These are phyloP conservation scores for Mycena alexandri DNA, from an alignment of 768 basidiomycete species.

Conservation along the genomic window DNA sequence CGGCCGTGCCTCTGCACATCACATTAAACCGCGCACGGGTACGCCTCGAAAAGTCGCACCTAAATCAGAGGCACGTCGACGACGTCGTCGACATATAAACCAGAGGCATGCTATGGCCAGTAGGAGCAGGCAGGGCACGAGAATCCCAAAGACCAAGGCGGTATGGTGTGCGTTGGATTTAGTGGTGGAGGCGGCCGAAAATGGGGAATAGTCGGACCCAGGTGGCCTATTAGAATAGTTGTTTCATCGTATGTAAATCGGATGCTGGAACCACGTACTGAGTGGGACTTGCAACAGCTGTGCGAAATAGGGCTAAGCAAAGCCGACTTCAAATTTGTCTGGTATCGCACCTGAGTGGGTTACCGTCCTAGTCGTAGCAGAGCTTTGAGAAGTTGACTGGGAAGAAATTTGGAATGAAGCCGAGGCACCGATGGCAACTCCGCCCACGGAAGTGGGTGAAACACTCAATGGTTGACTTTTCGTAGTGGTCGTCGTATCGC, in stretches of 20 bases:
- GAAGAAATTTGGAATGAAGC: not conserved
- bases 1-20: conserved; percentile 10
- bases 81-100: not conserved
- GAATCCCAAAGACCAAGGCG: conserved; percentile 1
- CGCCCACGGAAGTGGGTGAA: not conserved
- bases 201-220: not conserved
- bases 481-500: no score
- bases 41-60: not conserved
- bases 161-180: not conserved
- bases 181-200: not conserved
- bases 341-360: not conserved
- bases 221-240: not conserved
- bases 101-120: conserved; percentile 4
- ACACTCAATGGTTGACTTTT: not conserved
- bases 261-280: not conserved
- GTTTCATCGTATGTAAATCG: not conserved
- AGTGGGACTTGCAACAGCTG: no score
- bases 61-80: conserved; percentile 2
- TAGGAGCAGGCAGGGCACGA: conserved; percentile 3
- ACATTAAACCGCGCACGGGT: not conserved
- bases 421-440: not conserved
- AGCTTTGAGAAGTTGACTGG: not conserved
- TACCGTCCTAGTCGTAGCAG: no score
- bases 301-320: no score
- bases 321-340: not conserved